Conservation (phyloP, 202 grass and related monocot species). For the Digitaria exilis region DNA sequence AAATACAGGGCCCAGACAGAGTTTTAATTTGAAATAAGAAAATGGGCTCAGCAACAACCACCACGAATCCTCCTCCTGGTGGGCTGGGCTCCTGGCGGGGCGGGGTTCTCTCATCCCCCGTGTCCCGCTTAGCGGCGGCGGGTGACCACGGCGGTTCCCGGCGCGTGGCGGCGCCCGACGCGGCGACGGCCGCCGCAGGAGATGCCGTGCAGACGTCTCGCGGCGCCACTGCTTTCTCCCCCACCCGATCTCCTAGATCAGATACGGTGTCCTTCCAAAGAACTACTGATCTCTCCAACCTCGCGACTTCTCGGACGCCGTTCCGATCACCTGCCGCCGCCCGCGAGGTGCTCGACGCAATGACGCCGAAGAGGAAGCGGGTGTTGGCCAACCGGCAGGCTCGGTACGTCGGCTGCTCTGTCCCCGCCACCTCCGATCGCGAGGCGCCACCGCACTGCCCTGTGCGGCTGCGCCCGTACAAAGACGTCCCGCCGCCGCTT, state of each 20-base stretch:
- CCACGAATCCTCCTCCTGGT: too few species aligned
- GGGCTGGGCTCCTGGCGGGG: too few species aligned
- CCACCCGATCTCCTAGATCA: neutral
- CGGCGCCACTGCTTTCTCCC: neutral
- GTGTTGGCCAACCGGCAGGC: too few species aligned
- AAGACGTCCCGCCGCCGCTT: neutral
- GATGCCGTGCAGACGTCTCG: neutral
- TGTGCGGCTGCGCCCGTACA: neutral
- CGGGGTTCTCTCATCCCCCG: neutral
- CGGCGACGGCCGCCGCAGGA: neutral
- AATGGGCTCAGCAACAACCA: too few species aligned
- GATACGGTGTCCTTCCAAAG: neutral
- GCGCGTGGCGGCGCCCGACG: neutral
- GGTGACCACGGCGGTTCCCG: neutral
- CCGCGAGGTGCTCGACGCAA: constrained; percentile 19
- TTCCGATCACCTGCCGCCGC: neutral
- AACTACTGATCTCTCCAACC: neutral
- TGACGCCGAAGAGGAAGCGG: neutral
- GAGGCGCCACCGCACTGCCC: neutral
- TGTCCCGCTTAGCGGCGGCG: neutral
- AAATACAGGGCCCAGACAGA: too few species aligned
- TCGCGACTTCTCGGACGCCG: neutral
- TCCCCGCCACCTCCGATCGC: too few species aligned
- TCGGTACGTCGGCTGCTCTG: too few species aligned
- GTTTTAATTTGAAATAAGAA: too few species aligned